Base-by-base conservation (phyloP, 2,329 filamentous ascomycete species). In the Colletotrichum abscissum region DNA sequence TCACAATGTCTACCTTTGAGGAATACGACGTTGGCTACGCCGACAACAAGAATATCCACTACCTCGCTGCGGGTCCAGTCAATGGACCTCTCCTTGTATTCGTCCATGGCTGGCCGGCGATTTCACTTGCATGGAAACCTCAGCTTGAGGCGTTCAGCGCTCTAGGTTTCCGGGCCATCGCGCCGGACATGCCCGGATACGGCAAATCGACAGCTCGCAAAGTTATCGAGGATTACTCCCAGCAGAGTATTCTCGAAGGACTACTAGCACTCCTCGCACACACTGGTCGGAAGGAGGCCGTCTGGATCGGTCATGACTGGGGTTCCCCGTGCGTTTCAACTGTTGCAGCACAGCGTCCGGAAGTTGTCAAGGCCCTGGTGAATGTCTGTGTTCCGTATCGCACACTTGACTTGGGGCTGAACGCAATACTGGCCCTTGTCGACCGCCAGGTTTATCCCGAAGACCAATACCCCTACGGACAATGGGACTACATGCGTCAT, bases 281-380 rank as follows among this genome's bases (percentile, higher is more conserved):
- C 28, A 73, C 81, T 0, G 65, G 67, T 22, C 76, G 85, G 24
- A 71, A 78, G 0, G 80, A 81, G 8, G 86, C 85, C 1, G 76
- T 88, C n/a, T 88, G 87, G 85, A 78, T 87, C 42, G 85, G 81
- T 14, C 86, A 87, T 70, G 85, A 87, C 74, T 86, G 85, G 85
- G 80, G 80, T 59, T 75, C 79, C 14, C 78, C 75, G 2, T 74
- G 77, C 1, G 73, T 78, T 7, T 81, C 76, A 52, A 75, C 76
- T 9, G 59, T 82, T 33, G 80, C 79, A 38, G 77, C 77, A 22
- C 78, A 79, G 49, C 78, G 78, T 52, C 80, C 80, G 0, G 75
- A 80, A 8, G 42, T 49, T n/a, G 42, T 49, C 19, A 49, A 49
- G 42, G 74, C 66, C 46, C 77, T 77, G 63, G 73, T 75, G 14